Base-by-base conservation (phyloP, 495 filamentous ascomycete genomes). In the Achaetomiella virescens region DNA sequence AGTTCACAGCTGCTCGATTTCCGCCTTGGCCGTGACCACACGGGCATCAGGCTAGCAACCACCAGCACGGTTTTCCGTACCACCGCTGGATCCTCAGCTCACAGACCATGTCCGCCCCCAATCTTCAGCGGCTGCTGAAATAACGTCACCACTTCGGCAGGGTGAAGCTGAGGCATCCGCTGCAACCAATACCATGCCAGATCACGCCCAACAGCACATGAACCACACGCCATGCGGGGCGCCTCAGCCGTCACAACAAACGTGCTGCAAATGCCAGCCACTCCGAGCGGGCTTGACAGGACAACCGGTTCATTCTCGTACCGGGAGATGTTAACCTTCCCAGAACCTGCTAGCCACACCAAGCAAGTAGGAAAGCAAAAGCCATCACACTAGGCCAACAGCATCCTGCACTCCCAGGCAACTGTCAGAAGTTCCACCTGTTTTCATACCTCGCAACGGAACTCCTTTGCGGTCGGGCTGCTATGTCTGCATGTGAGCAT, bases 401-500 rank as follows among this genome's bases (percentile, higher is more conserved):
- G 17, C 38, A 24, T 33, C 37, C 3, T 9, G 6, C 18, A 9
- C 5, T 18, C 22, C 31, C 18, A 2, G 21, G 2, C 24, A n/a
- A n/a, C n/a, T n/a, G n/a, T n/a, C n/a, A 22, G 17, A 24, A 2
- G 21, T 56, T 56, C 15, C 36, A 42, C 36, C 18, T 59, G 43
- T 66, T 66, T 25, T 15, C 50, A 27, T 15, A 6, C 20, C 63
- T 66, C 17, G 60, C 63, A 7, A 18, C 7, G 12, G 63, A 66
- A 36, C 54, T 63, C 9, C 61, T 54, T 61, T 45, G 54, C 63
- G 35, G 54, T 66, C 33, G 61, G 11, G 50, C 36, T 6, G 29
- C 22, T 17, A n/a, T 52, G 21, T 18, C 24, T 9, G 50, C 44
- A 36, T 36, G 36, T 24, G 11, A 15, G 1, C 24, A 44, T 21